Evolutionary conservation across 2,329 filamentous ascomycete species (phyloP).

Genomic region (Monosporascus sp.): DNA sequence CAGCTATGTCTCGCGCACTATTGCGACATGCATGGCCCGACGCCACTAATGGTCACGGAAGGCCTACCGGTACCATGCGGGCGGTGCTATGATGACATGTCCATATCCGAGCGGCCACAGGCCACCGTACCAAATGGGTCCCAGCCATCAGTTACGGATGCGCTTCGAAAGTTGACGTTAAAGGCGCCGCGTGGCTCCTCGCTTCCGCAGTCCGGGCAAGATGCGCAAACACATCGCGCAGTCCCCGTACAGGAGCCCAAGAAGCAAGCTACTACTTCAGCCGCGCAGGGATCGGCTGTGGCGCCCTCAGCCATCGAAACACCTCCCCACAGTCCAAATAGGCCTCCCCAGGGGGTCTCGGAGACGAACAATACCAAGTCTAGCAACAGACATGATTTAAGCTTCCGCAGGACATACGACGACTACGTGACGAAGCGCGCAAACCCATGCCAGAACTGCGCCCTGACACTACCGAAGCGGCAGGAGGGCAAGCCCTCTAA

Average conservation of each 20-base stretch:
- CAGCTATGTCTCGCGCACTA: conserved; percentile 67
- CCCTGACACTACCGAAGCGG: conserved; percentile 56
- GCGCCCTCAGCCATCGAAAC: conserved; percentile 46
- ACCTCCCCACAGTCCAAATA: conserved; percentile 52
- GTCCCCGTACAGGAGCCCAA: conserved; percentile 37
- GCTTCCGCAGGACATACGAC: conserved; percentile 59
- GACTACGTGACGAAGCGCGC: conserved; percentile 60
- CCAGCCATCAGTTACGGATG: conserved; percentile 38
- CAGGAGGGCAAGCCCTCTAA: conserved; percentile 26
- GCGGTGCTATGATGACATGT: conserved; percentile 48
- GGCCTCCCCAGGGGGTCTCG: conserved; percentile 27
- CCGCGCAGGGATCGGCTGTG: conserved; percentile 22
- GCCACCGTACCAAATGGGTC: conserved; percentile 33
- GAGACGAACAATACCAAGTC: conserved; percentile 13
- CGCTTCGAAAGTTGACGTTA: conserved; percentile 43
- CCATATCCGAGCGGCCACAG: conserved; percentile 32
- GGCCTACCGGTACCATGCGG: conserved; percentile 56
- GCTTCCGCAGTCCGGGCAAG: conserved; percentile 38
- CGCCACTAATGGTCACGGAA: conserved; percentile 65
- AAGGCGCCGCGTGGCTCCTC: conserved; percentile 37
- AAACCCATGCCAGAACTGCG: conserved; percentile 63
- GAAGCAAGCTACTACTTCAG: conserved; percentile 7
- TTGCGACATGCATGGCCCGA: conserved; percentile 65
- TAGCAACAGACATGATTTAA: conserved; percentile 46
- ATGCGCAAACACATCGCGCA: conserved; percentile 38